phyloP scores from a whole-genome alignment of 2,329 filamentous ascomycete genomes.

The Zymoseptoria pseudotritici region DNA sequence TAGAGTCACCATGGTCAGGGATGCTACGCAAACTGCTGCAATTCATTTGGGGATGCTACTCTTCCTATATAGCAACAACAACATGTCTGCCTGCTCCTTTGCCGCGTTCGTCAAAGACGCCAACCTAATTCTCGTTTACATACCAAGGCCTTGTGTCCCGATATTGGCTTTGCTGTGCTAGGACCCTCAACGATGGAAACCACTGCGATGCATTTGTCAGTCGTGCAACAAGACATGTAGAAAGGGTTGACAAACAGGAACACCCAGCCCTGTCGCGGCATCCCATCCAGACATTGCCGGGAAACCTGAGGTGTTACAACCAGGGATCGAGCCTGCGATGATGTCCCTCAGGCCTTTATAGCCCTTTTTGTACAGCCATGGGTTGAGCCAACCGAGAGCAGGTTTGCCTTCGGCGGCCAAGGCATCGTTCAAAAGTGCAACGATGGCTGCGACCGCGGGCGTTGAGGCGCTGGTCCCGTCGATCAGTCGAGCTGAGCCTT shows the following conservation, averaged over 20 bases:
- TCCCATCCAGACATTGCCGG: slow-evolving; percentile 27
- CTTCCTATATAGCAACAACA: too few species aligned
- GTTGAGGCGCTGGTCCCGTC: slow-evolving; percentile 49
- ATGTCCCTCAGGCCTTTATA: slow-evolving; percentile 45
- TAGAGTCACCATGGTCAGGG: too few species aligned
- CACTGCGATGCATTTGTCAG: too few species aligned
- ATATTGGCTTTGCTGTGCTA: too few species aligned
- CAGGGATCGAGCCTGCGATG: slow-evolving; percentile 27
- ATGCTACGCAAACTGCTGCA: too few species aligned
- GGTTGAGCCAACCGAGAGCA: slow-evolving; percentile 52
- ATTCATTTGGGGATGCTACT: too few species aligned
- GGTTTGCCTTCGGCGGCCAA: slow-evolving; percentile 45
- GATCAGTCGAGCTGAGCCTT: slow-evolving; percentile 30
- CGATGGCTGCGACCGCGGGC: slow-evolving; percentile 51
- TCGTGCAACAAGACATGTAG: too few species aligned
- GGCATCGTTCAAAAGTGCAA: slow-evolving; percentile 57
- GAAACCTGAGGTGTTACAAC: slow-evolving; percentile 24
- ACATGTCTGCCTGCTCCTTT: too few species aligned
- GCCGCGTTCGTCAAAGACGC: too few species aligned
- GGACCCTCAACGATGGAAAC: too few species aligned
- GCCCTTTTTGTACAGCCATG: slow-evolving; percentile 48
- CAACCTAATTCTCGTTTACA: too few species aligned
- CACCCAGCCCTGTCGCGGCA: slow-evolving; percentile 24
- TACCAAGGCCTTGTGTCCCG: too few species aligned
- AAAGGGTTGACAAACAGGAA: slow-evolving; percentile 16